Base-by-base conservation (phyloP, 805 yeast species). In the Pachysolen tannophilus region DNA sequence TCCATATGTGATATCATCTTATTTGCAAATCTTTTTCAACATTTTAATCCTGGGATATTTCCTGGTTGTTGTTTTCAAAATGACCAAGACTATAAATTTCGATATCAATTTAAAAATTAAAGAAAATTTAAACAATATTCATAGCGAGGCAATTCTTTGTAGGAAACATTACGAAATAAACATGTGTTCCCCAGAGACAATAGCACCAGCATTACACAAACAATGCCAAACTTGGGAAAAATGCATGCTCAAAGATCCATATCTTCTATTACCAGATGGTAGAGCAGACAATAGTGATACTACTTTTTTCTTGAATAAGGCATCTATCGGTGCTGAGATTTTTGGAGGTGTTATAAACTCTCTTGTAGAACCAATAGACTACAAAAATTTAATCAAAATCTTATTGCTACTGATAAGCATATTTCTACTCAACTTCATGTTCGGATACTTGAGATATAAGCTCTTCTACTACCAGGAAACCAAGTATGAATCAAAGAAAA, bases 311-410 rank as follows among this genome's bases (percentile, higher is more conserved):
- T n/a, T n/a, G n/a, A n/a, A 78, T 3, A 67, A 75, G 44, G 65
- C 84, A 1, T 63, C 67, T 29, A 60, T 80, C 9, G 69, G 76
- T 40, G 83, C 84, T 1, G 75, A 72, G 37, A 69, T 80, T 0
- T 45, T 82, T 2, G 88, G 87, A 0, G 56, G 72, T 32, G 59
- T 81, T 11, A 44, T 80, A 8, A 78, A 79, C 45, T 70, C 80
- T 0, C 61, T 82, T 36, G 62, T 81, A 14, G 84, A 81, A 43
- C 87, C 86, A 0, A 64, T 82, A 29, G 78, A 84, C 3, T 56
- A 68, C 42, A 77, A 79, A 49, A 72, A 81, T 14, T 60, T 77
- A 30, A 23, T 64, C 4, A 64, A 76, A 3, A 47, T 72, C 9
- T 44, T 63, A 4, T 43, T 65, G 8, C 56, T 67, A 8, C 45